Percentiles rank a stretch among this genome's conserved stretches.
Conservation (phyloP, 169 alveolate species). For the Cyclospora cayetanensis region DNA sequence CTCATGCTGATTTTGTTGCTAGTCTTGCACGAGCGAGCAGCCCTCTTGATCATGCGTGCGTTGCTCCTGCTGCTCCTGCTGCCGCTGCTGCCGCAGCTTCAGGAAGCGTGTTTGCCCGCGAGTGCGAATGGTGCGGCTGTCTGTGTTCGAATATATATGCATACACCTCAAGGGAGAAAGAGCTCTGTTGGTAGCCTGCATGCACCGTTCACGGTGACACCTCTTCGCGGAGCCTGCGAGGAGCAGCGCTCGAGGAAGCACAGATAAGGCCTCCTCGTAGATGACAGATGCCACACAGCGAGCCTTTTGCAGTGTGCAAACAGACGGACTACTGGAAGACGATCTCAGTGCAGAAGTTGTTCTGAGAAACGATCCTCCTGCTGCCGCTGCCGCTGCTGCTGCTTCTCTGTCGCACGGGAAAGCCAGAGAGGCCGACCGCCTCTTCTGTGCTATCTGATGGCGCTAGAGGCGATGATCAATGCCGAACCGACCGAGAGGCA, state of each 20-base stretch:
- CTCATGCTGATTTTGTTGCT: constrained; percentile 1
- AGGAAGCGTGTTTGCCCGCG: neutral
- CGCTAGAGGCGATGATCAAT: no score
- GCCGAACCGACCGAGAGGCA: neutral
- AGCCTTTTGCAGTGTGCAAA: neutral
- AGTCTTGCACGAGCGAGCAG: neutral
- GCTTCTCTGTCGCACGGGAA: neutral
- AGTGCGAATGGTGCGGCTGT: neutral
- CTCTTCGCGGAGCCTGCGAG: neutral
- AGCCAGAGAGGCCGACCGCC: no score
- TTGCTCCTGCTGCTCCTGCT: neutral
- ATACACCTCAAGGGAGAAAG: neutral
- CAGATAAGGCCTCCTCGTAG: neutral
- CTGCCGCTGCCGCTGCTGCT: neutral
- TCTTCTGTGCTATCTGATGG: no score
- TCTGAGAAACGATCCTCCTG: neutral
- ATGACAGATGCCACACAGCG: neutral
- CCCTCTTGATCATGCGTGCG: neutral
- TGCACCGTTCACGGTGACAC: neutral
- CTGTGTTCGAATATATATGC: neutral
- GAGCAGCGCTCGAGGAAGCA: neutral
- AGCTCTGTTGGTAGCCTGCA: neutral
- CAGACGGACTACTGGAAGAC: neutral
- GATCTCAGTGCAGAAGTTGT: neutral
- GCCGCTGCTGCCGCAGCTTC: neutral